Base-by-base conservation (phyloP, 495 filamentous ascomycete genomes). In the Aspergillus bridgeri region DNA sequence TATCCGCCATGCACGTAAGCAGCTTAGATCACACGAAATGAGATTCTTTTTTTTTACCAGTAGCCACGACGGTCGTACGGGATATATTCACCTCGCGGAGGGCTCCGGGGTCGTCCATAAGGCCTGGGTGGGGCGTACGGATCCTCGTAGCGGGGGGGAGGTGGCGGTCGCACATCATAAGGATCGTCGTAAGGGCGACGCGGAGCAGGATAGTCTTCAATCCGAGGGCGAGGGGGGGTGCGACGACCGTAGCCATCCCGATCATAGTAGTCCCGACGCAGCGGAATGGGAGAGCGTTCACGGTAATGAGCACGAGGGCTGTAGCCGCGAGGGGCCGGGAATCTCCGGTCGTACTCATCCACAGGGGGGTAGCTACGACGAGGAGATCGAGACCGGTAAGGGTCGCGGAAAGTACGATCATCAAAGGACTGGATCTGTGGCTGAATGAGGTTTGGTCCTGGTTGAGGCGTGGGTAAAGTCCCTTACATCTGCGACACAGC, bases 281-380 rank as follows among this genome's bases (percentile, higher is more conserved):
- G 77, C 38, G 89, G 87, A 20, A 80, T 79, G 11, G 84, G 82
- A 54, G 89, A 89, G 54, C 92, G 83, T 65, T 94, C 91, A 69
- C 92, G 91, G 73, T 95, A 96, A 58, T 88, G 90, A 55, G 88
- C 87, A 57, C 87, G 84, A 33, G 90, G 90, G 69, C 88, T 92
- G 68, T 93, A 95, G 62, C 84, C 88, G 60, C 90, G 87, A 48
- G 89, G 88, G n/a, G 75, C 68, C 19, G 88, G 86, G 24, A 84
- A 85, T 69, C 92, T 88, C 56, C 89, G 84, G 63, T 91, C 83
- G 64, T 94, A 89, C 60, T 89, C 87, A 65, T 88, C 86, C 42
- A 81, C 74, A 18, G 87, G 83, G 51, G 84, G 79, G 61, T 88
- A 87, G 50, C 84, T 83, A 54, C 87, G 86, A 60, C 82, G 85